phyloP scores from a whole-genome alignment of 768 basidiomycete species.

The Porphyrellus cyaneotinctus region DNA sequence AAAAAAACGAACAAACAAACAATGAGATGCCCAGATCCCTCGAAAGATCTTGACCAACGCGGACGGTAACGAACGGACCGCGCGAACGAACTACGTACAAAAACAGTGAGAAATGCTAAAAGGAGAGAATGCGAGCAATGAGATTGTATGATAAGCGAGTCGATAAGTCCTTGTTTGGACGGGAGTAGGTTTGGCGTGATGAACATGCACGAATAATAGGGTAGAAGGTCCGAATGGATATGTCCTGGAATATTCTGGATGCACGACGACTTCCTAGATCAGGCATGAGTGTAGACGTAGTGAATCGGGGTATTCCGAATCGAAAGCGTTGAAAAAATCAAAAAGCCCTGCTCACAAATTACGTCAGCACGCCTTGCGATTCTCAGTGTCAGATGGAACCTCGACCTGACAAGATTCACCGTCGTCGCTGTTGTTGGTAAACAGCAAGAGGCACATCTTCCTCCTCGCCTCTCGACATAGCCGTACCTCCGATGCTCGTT shows the following conservation, averaged over 20 bases:
- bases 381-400: neutral
- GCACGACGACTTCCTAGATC: constrained; percentile 26
- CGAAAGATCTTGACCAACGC: constrained; percentile 1
- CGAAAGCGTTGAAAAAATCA: neutral
- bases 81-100: constrained; percentile 11
- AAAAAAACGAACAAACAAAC: constrained; percentile 4
- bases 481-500: constrained; percentile 36
- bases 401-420: constrained; percentile 25
- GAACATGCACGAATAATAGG: constrained; percentile 24
- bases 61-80: constrained; percentile 7
- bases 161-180: constrained; percentile 22
- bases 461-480: constrained; percentile 46
- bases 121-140: constrained; percentile 26
- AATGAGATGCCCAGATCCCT: constrained; percentile 2
- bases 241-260: constrained; percentile 25
- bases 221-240: constrained; percentile 20
- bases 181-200: constrained; percentile 20
- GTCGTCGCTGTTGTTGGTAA: constrained; percentile 73
- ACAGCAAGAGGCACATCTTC: constrained; percentile 79
- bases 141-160: constrained; percentile 29
- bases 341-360: constrained; percentile 2
- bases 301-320: constrained; percentile 7
- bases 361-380: constrained; percentile 6
- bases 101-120: constrained; percentile 14
- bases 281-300: neutral